phyloP scores from a whole-genome alignment of 2,329 filamentous ascomycete species.

The Cryphonectria carpinicola region DNA sequence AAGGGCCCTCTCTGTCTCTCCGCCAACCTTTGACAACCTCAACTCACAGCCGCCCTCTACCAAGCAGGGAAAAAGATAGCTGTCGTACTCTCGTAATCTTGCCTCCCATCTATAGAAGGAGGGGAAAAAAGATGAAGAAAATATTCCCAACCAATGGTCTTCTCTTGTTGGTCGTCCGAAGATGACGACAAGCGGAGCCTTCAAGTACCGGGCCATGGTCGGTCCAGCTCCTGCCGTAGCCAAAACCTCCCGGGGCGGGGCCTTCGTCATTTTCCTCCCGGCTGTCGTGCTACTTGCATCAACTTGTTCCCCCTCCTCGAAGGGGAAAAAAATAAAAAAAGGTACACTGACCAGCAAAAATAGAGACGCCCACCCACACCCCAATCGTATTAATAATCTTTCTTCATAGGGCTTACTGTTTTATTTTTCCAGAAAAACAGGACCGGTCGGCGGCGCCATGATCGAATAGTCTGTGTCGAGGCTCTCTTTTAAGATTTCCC shows the following conservation, averaged over 20 bases:
- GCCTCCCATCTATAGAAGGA: background rate
- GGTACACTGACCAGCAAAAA: background rate
- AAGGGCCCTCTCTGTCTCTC: too few species aligned
- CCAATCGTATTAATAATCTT: background rate
- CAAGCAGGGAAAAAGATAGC: too few species aligned
- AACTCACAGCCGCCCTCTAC: background rate
- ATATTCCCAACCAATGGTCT: background rate
- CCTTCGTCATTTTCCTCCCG: conserved; percentile 26
- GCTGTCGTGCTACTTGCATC: conserved; percentile 29
- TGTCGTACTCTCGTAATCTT: too few species aligned
- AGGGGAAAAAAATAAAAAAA: background rate
- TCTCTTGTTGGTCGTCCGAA: background rate
- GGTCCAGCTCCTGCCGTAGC: background rate
- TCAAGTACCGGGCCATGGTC: conserved; percentile 3
- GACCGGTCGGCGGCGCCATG: conserved; percentile 2
- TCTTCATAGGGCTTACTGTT: too few species aligned
- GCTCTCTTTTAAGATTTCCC: background rate
- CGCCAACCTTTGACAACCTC: background rate
- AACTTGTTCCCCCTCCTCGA: background rate
- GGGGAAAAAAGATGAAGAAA: background rate
- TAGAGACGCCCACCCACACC: background rate
- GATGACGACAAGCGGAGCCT: background rate
- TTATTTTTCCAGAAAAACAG: background rate
- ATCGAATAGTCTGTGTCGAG: background rate
- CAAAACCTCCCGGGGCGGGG: conserved; percentile 7